Percentiles rank a stretch among this genome's conserved stretches.
Evolutionary conservation across 2,329 filamentous ascomycete genomes (phyloP).

Genomic region (Lachnellula cervina): DNA sequence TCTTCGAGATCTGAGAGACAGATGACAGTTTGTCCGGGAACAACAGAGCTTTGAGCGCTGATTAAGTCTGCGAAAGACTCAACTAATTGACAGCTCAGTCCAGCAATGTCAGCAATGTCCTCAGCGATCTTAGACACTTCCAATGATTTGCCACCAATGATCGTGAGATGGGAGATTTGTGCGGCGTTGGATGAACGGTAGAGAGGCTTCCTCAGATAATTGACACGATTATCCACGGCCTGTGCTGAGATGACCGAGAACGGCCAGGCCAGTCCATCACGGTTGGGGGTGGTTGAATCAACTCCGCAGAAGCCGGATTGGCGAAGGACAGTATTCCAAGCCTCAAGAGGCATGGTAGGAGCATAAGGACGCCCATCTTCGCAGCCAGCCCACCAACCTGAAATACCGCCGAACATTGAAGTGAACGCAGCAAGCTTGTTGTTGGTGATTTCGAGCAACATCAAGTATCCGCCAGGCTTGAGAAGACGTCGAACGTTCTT

Average conservation of each 20-base stretch:
- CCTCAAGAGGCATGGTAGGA: conserved; percentile 3
- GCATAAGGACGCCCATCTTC: conserved; percentile 20
- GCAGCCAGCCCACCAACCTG: conserved; percentile 31
- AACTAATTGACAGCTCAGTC: conserved; percentile 1
- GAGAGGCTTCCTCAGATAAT: conserved; percentile 28
- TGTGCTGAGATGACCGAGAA: conserved; percentile 30
- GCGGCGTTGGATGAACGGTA: background rate
- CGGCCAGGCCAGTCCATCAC: background rate
- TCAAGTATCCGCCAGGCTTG: conserved; percentile 27
- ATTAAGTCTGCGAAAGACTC: conserved; percentile 6
- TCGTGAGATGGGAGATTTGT: conserved; percentile 11
- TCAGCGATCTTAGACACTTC: conserved; percentile 6
- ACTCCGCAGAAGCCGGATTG: conserved; percentile 26
- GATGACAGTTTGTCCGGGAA: conserved; percentile 10
- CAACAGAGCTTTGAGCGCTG: background rate
- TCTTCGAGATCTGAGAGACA: conserved; percentile 30
- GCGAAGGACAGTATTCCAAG: conserved; percentile 22
- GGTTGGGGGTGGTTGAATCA: conserved; percentile 16
- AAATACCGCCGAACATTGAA: conserved; percentile 28
- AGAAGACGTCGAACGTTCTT: conserved; percentile 28
- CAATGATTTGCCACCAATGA: conserved; percentile 19
- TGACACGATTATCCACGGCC: conserved; percentile 30
- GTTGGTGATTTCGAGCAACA: conserved; percentile 28
- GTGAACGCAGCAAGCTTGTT: conserved; percentile 25
- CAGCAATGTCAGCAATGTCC: conserved; percentile 4